These are phyloP conservation scores for Areca catechu DNA, from an alignment of 176 grass and related monocot genomes.

Conservation along the genomic window DNA sequence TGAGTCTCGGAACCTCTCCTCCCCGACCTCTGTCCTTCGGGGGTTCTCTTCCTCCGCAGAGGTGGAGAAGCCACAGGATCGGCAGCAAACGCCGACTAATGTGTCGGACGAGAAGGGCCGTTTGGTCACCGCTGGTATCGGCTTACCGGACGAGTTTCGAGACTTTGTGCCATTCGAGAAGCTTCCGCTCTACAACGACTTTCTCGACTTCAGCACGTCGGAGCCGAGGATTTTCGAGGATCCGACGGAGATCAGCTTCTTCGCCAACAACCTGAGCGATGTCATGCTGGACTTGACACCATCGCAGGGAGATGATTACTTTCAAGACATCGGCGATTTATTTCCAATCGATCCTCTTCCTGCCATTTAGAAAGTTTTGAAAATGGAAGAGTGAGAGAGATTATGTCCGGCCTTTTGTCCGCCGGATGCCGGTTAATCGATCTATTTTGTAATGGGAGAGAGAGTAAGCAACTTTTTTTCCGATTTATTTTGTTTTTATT, in stretches of 20 bases:
- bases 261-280: neutral
- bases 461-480: neutral
- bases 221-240: constrained; percentile 30
- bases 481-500: constrained; percentile 3
- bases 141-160: constrained; percentile 9
- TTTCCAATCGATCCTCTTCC: constrained; percentile 67
- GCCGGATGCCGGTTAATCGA: constrained; percentile 21
- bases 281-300: constrained; percentile 5
- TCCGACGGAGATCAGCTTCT: constrained; percentile 17
- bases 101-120: constrained; percentile 10
- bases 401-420: constrained; percentile 10
- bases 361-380: constrained; percentile 14
- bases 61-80: neutral
- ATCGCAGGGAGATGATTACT: constrained; percentile 57
- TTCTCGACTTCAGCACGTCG: constrained; percentile 36
- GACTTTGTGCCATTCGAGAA: constrained; percentile 25
- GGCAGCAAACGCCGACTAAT: too few relatives aligned
- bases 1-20: constrained; percentile 56
- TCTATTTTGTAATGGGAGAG: constrained; percentile 36
- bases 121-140: constrained; percentile 3
- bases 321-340: constrained; percentile 79
- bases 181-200: constrained; percentile 43
- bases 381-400: too few relatives aligned
- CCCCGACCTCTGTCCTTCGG: constrained; percentile 82
- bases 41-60: constrained; percentile 22